Percentiles rank a stretch among this genome's conserved stretches.
phyloP scores from a whole-genome alignment of 306 rosid species.

The Ormosia semicastrata region DNA sequence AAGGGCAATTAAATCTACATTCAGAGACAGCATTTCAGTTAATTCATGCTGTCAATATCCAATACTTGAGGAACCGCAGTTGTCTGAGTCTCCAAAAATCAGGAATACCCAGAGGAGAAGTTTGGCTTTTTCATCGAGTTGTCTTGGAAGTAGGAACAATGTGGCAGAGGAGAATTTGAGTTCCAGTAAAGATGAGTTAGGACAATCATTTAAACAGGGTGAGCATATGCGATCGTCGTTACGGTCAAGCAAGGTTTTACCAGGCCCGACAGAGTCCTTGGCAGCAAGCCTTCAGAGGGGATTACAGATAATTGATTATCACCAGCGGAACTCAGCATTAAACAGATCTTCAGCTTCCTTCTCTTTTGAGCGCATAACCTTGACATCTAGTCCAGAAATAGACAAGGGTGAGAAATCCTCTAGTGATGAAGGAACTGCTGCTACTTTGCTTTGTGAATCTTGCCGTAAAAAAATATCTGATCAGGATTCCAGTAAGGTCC shows the following conservation, averaged over 20 bases:
- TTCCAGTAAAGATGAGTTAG: constrained; percentile 45
- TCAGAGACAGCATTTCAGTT: constrained; percentile 68
- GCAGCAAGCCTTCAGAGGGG: constrained; percentile 98
- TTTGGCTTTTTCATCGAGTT: constrained; percentile 55
- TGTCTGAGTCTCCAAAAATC: constrained; percentile 91
- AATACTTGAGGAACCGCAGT: constrained; percentile 65
- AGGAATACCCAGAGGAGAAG: constrained; percentile 72
- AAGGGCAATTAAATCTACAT: constrained; percentile 44
- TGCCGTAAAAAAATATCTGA: constrained; percentile 51
- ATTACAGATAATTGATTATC: constrained; percentile 78
- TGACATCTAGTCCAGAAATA: constrained; percentile 52
- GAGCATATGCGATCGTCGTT: constrained; percentile 55
- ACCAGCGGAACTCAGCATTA: constrained; percentile 69
- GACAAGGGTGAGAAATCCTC: constrained; percentile 43
- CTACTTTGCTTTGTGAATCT: constrained; percentile 61
- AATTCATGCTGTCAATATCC: constrained; percentile 53
- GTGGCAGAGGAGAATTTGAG: constrained; percentile 52
- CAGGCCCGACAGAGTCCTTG: constrained; percentile 82
- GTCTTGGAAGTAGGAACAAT: constrained; percentile 53
- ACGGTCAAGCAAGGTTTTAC: constrained; percentile 56
- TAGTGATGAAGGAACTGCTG: constrained; percentile 38
- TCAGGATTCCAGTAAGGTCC: constrained; percentile 42
- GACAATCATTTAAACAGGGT: constrained; percentile 54
- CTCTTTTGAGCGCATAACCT: constrained; percentile 74
- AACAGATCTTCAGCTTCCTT: constrained; percentile 75